Evolutionary conservation across 2,329 filamentous ascomycete species (phyloP), one percentile per base, ranked within the genome.

Genomic region (Aspergillus fijiensis): DNA sequence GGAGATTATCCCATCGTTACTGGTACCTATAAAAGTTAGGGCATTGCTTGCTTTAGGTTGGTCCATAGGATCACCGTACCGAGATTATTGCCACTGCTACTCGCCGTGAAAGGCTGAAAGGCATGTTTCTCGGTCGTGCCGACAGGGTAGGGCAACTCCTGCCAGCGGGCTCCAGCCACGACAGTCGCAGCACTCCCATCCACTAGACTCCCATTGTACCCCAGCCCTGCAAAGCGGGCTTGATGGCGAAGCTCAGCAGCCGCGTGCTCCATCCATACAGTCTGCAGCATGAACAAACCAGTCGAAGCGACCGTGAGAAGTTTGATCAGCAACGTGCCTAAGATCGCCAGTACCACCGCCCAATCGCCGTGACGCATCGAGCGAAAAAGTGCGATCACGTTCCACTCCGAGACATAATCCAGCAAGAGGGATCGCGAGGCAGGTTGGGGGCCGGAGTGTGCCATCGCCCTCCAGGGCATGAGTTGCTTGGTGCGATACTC

Each of bases 391-490:
- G 51, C 27, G 5, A 57, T n/a, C 27, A 59, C 57, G 19, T 59
- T 61, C 61, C 61, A 61, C 19, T 51, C 49, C 16, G 61, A 59
- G 11, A 63, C 51, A 25, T 61, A 61, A 31, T 63, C 61, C 4
- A 63, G 54, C 31, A 61, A 35, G 25, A 61, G 23, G 29, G 33
- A 55, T 12, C 57, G 48, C 3, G 49, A 47, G 23, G 59, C 56
- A 2, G 45, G 45, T 11, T 29, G 19, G 2, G 53, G 42, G 7
- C 27, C 27, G 12, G 7, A 39, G 5, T 52, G 14, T 29, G 10
- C 39, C 56, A 63, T 51, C 6, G 27, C 12, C 39, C 50, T 35
- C 59, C 61, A 63, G 42, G 61, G 59, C 52, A 55, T 57, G 14
- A 61, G 57, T 42, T 61, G 59, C 25, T 59, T 60, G 33, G 56